Evolutionary conservation across 2,329 filamentous ascomycete genomes (phyloP), one percentile per base, ranked within the genome.

Genomic region (Beauveria scarabaeidicola): DNA sequence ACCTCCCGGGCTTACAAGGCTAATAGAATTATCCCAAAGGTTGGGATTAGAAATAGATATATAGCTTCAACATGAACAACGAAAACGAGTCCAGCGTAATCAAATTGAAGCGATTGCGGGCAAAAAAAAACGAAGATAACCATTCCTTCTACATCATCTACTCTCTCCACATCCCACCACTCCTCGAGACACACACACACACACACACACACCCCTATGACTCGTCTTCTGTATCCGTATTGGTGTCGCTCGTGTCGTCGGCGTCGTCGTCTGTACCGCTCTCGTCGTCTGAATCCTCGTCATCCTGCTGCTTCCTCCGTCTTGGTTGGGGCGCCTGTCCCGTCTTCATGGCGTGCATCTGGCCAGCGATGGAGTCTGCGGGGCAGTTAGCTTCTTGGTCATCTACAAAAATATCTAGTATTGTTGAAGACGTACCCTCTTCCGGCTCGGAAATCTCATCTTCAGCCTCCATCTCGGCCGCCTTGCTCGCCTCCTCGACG

Each of bases 391-490:
- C 40, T 57, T 48, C 43, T 46, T n/a, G 19, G 8, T 36, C 48
- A 8, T 5, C 36, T 53, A 15, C 7, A 2, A 10, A 2, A 10
- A 17, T 11, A 21, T 19, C 9, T 23, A 15, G 23, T 23, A 1
- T 23, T 19, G 7, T 36, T 17, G 13, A 21, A 40, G n/a, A 44
- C 87, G 79, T 81, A 96, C 94, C 94, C 80, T 99, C 94, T 64
- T 97, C 94, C 40, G 95, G 94, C 73, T 99, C 94, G 70, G 90
- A 96, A 65, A 99, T 99, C 61, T 99, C 94, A 68, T 96, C 94
- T 66, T 97, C 91, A 52, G 86, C 89, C 56, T 84, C 83, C 69
- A 96, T 86, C 65, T 88, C 83, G 21, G 84, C 87, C 5, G 90
- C 92, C 76, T 93, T 94, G 73, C 84, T 89, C 38, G 90, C 87